Evolutionary conservation across 2,329 filamentous ascomycete genomes (phyloP), one percentile per base, ranked within the genome.

Genomic region (Monosporascus sp.): DNA sequence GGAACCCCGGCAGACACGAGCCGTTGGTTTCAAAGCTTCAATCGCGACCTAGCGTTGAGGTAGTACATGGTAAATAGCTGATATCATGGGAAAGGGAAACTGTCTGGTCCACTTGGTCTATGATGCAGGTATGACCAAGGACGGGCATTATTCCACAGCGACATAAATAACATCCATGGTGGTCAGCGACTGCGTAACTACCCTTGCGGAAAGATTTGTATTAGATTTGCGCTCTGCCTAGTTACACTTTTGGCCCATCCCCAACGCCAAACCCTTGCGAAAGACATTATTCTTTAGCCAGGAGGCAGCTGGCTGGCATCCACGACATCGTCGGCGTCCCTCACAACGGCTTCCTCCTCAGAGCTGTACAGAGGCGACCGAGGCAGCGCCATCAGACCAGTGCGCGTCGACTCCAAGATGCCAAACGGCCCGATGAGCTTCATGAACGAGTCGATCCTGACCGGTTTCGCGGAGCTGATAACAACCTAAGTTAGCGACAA

Each of bases 321-420:
- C 50, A 99, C 93, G 69, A 97, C 84, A 62, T 99, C 94, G 63
- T 94, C 89, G 7, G 93, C 90, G 54, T 97, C 93, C 78, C 94
- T 96, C 35, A 76, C 55, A 60, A 87, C 79, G 11, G 85, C 69
- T 20, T 82, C 71, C 55, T 90, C 90, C 51, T 81, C 82, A 24
- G 83, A 81, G 54, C 84, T 87, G 57, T 89, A 84, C 47, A 99
- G 83, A 39, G 94, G 94, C 37, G 94, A 96, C 61, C 94, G 88
- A 53, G 94, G 94, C 60, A 99, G 80, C 47, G 94, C 94, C 93
- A 97, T 99, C 54, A 99, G 81, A 70, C 94, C 94, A 53, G 94
- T 97, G 56, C 94, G 85, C 49, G 93, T 91, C 49, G 92, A 97
- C 76, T 99, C 94, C 49, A 99, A 81, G 63, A 99, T 96, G 67